A percentile compares a stretch with the other conserved stretches of the same genome.
Evolutionary conservation across 139 green algal genomes (phyloP).

Genomic region (Desmodesmus armatus): DNA sequence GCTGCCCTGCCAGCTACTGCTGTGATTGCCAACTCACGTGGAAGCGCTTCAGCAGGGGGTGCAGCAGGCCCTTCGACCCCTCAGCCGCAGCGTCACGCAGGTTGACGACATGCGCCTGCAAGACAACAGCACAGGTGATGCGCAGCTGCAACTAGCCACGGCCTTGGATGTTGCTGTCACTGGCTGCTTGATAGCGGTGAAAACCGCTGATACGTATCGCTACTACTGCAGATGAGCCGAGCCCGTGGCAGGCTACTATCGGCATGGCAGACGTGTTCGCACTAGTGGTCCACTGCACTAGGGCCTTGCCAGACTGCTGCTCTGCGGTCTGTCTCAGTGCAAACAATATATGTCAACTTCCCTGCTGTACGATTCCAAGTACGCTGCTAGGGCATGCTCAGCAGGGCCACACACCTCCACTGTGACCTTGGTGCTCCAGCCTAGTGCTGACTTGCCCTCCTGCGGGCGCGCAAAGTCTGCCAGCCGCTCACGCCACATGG

Average conservation of each 20-base stretch:
- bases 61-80: slow-evolving; percentile 59
- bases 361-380: no score
- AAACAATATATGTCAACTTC: no score
- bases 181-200: background rate
- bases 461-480: background rate
- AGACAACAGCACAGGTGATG: background rate
- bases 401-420: background rate
- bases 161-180: slow-evolving; percentile 1
- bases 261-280: no score
- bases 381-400: no score
- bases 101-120: slow-evolving; percentile 63
- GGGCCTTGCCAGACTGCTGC: no score
- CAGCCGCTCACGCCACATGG: slow-evolving; percentile 30
- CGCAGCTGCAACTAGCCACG: slow-evolving; percentile 24
- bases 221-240: background rate
- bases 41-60: slow-evolving; percentile 65
- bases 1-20: background rate
- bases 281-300: no score
- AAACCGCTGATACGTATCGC: background rate
- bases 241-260: no score
- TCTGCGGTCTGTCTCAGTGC: no score
- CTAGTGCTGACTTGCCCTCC: slow-evolving; percentile 34
- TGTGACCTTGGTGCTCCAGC: slow-evolving; percentile 34
- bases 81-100: slow-evolving; percentile 62
- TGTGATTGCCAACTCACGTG: slow-evolving; percentile 30